A percentile compares a stretch with the other conserved stretches of the same genome.
phyloP scores from a whole-genome alignment of 345 rosid species.

The Isatis tinctoria region DNA sequence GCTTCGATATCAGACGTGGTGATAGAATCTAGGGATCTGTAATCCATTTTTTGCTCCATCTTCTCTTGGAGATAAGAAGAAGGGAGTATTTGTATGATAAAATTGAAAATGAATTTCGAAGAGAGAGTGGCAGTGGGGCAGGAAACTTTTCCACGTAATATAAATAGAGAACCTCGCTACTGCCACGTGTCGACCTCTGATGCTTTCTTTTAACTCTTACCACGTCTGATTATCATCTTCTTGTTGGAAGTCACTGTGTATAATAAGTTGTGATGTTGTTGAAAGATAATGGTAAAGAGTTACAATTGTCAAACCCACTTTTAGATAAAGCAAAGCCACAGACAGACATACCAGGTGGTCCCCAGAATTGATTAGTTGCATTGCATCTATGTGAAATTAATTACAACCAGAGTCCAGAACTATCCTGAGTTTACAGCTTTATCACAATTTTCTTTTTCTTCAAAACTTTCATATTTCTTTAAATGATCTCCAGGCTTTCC shows the following conservation, averaged over 20 bases:
- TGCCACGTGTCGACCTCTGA: constrained; percentile 13
- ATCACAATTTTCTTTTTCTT: background rate
- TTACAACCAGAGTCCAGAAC: background rate
- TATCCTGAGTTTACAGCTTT: background rate
- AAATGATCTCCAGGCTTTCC: background rate
- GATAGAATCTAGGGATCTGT: constrained; percentile 48
- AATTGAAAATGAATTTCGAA: background rate
- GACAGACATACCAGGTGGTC: background rate
- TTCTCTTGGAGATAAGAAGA: background rate
- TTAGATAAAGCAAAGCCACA: background rate
- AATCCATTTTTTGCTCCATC: constrained; percentile 31
- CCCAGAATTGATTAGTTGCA: background rate
- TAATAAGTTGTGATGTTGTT: too few species aligned
- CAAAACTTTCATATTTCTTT: background rate
- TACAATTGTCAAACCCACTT: background rate
- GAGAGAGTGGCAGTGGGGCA: background rate
- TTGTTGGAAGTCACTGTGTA: background rate
- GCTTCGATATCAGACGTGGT: constrained; percentile 54
- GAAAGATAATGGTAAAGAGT: too few species aligned
- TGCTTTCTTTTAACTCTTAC: background rate
- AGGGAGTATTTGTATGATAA: background rate
- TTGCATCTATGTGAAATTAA: background rate
- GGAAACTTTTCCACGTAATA: constrained; percentile 14
- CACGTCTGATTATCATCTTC: constrained; percentile 23
- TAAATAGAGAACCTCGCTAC: background rate